A percentile compares a stretch with the other conserved stretches of the same genome.
phyloP scores from a whole-genome alignment of 1,284 basidiomycete species.

The Anthracocystis walkeri region DNA sequence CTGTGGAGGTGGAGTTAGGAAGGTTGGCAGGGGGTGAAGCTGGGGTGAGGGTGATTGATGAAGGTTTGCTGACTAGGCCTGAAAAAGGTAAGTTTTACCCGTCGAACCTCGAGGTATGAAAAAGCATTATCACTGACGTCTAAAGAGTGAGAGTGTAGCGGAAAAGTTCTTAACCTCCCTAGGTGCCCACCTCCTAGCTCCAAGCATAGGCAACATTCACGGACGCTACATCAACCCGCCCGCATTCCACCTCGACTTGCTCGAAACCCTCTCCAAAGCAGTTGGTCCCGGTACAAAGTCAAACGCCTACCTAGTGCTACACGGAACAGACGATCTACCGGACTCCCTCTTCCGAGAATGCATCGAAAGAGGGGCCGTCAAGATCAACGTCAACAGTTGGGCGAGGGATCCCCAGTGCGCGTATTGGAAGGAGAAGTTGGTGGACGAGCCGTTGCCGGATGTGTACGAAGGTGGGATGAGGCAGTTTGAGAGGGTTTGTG shows the following conservation, averaged over 20 bases:
- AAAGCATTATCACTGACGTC: no score
- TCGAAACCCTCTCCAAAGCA: slow-evolving; percentile 24
- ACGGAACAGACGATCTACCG: slow-evolving; percentile 52
- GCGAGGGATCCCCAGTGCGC: slow-evolving; percentile 48
- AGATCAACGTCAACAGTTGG: slow-evolving; percentile 57
- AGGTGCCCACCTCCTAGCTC: slow-evolving; percentile 71
- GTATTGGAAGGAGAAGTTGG: slow-evolving; percentile 34
- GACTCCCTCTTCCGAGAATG: slow-evolving; percentile 44
- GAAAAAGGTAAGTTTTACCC: slow-evolving; percentile 45
- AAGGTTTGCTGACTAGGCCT: slow-evolving; percentile 71
- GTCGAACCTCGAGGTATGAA: no score
- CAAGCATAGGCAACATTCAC: slow-evolving; percentile 72
- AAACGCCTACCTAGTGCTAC: slow-evolving; percentile 38
- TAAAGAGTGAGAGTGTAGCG: background rate
- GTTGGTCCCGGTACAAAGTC: slow-evolving; percentile 30
- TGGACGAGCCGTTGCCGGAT: slow-evolving; percentile 29
- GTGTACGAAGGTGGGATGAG: slow-evolving; percentile 52
- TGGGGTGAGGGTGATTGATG: slow-evolving; percentile 71
- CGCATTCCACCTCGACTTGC: slow-evolving; percentile 38
- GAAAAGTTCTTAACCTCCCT: slow-evolving; percentile 43
- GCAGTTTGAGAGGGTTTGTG: slow-evolving; percentile 20
- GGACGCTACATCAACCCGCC: slow-evolving; percentile 60
- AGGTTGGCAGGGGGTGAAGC: slow-evolving; percentile 72
- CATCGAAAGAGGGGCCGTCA: slow-evolving; percentile 28
- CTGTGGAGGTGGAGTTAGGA: slow-evolving; percentile 72